Percentiles rank a stretch among this genome's conserved stretches.
Conservation (phyloP, 129 eudicot species). For the Artemisia tridentata region DNA sequence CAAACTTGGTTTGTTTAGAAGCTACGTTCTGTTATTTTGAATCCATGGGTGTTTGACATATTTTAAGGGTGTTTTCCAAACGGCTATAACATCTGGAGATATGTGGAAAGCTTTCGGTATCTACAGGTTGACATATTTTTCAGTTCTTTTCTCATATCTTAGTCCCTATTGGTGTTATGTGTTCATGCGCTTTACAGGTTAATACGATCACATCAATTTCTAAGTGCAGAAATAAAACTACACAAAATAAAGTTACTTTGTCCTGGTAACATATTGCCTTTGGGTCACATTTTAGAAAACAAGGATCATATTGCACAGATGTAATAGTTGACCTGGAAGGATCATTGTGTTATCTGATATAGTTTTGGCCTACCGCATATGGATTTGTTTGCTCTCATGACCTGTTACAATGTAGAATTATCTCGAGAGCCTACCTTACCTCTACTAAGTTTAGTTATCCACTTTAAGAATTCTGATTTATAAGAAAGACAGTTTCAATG, state of each 20-base stretch:
- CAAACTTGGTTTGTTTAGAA: too few relatives aligned
- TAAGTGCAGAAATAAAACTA: not conserved
- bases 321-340: not conserved
- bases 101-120: too few relatives aligned
- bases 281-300: not conserved
- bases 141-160: too few relatives aligned
- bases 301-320: not conserved
- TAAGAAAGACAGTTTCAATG: not conserved
- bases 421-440: not conserved
- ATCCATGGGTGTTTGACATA: too few relatives aligned
- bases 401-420: not conserved
- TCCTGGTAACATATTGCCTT: not conserved
- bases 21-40: too few relatives aligned
- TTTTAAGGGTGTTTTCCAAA: too few relatives aligned
- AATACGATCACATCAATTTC: not conserved
- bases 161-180: too few relatives aligned
- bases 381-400: slow-evolving; percentile 2
- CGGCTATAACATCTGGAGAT: too few relatives aligned
- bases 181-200: too few relatives aligned
- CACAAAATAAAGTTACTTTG: not conserved
- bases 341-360: not conserved
- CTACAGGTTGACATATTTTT: too few relatives aligned
- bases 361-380: not conserved
- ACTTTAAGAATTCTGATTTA: not conserved
- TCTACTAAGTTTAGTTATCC: not conserved